These are phyloP conservation scores for Cenchrus purpureus DNA, from an alignment of 176 grass and related monocot species.

Conservation along the genomic window DNA sequence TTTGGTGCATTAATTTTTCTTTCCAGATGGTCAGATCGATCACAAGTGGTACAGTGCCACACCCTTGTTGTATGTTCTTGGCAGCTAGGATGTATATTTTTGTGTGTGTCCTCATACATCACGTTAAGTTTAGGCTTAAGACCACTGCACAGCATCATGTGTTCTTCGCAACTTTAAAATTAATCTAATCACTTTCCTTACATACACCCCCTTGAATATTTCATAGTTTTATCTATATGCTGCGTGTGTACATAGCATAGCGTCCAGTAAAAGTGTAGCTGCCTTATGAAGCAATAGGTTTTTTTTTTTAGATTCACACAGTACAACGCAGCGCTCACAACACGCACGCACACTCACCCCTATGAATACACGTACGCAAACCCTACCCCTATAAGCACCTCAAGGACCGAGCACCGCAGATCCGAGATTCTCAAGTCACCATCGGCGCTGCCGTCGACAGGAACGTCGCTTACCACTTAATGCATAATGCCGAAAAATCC, in stretches of 20 bases:
- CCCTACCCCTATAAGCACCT: no score
- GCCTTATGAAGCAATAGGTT: background rate
- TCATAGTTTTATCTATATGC: background rate
- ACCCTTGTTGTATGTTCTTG: conserved; percentile 48
- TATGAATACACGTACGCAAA: no score
- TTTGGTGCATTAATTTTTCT: conserved; percentile 35
- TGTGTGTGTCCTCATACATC: conserved; percentile 10
- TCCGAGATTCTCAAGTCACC: no score
- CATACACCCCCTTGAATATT: background rate
- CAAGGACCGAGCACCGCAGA: no score
- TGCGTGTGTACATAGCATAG: background rate
- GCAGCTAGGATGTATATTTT: background rate
- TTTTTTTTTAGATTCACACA: no score
- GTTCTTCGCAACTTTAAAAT: background rate
- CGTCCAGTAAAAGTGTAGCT: background rate
- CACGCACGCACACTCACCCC: no score
- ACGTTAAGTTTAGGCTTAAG: background rate
- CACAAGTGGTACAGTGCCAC: conserved; percentile 27
- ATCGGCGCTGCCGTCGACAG: no score
- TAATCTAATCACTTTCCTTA: background rate
- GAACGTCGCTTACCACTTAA: no score
- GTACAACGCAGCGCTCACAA: no score
- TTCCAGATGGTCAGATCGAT: conserved; percentile 15
- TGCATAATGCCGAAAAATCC: no score
- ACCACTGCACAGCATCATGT: background rate